Evolutionary conservation across 331 rosid genomes (phyloP).

Genomic region (Malus hybrid): DNA sequence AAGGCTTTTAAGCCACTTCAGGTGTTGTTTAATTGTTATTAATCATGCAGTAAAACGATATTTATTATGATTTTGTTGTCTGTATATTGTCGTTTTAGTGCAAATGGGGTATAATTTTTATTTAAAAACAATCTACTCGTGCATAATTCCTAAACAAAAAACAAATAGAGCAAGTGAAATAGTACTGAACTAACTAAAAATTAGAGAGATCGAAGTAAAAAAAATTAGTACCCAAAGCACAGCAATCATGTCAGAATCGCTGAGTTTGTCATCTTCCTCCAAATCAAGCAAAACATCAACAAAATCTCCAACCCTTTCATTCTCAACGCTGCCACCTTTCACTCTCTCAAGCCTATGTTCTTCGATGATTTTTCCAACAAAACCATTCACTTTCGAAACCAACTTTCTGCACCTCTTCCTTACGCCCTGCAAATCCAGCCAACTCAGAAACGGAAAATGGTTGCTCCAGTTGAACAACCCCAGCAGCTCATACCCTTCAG

Average conservation of each 20-base stretch:
- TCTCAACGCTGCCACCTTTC: neutral
- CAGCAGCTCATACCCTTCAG: constrained; percentile 66
- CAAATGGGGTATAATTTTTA: too few species aligned
- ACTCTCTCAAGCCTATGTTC: constrained; percentile 38
- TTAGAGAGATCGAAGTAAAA: neutral
- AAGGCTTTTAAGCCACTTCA: too few species aligned
- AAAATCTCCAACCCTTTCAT: constrained; percentile 30
- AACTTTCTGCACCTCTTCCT: constrained; percentile 44
- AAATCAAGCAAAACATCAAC: constrained; percentile 72
- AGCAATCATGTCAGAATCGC: constrained; percentile 66
- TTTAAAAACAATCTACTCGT: too few species aligned
- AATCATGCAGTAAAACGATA: too few species aligned
- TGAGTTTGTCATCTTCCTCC: constrained; percentile 40
- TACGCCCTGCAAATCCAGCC: constrained; percentile 66
- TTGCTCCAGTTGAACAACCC: constrained; percentile 72
- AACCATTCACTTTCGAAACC: constrained; percentile 38
- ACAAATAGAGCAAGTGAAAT: fast-evolving
- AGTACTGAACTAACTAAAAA: neutral
- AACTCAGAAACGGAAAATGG: constrained; percentile 57
- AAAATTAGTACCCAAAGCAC: constrained; percentile 57
- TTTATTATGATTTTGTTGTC: too few species aligned
- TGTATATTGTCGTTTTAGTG: too few species aligned
- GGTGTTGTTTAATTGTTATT: too few species aligned
- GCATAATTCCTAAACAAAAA: neutral
- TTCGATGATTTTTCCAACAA: constrained; percentile 54